A percentile compares a stretch with the other conserved stretches of the same genome.
These are phyloP conservation scores for Penicillium salamii DNA, from an alignment of 495 filamentous ascomycete genomes.

Conservation along the genomic window DNA sequence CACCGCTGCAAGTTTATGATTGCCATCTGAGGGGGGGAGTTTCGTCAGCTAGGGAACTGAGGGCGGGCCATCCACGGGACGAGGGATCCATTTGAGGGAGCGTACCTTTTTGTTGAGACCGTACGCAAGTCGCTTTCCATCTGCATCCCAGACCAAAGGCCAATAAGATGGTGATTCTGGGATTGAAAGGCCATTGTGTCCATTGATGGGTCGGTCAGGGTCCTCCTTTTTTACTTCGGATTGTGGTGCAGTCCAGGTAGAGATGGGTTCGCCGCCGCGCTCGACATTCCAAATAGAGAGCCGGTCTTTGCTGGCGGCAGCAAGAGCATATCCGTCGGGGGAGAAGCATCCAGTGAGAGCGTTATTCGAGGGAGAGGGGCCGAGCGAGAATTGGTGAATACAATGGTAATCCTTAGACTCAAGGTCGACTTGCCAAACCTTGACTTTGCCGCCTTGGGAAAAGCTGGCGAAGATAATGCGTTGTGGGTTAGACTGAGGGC, in stretches of 20 bases:
- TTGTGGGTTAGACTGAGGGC: constrained; percentile 28
- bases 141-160: constrained; percentile 71
- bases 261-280: constrained; percentile 61
- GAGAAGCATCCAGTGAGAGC: constrained; percentile 66
- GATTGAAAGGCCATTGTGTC: constrained; percentile 37
- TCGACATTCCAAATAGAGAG: constrained; percentile 73
- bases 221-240: constrained; percentile 29
- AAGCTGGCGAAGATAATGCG: constrained; percentile 43
- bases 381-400: constrained; percentile 43
- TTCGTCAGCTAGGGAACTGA: background rate
- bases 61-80: constrained; percentile 5
- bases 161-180: constrained; percentile 31
- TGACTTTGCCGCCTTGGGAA: constrained; percentile 60
- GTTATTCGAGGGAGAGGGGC: constrained; percentile 43
- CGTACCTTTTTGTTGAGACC: constrained; percentile 68
- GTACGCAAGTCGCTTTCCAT: constrained; percentile 72
- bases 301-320: constrained; percentile 61
- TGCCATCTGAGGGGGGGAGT: constrained; percentile 29
- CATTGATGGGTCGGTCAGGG: constrained; percentile 32
- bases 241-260: constrained; percentile 53
- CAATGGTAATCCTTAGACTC: constrained; percentile 59
- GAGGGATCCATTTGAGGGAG: background rate
- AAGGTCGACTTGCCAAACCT: constrained; percentile 65
- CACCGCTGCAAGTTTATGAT: constrained; percentile 46
- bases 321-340: constrained; percentile 68